These are phyloP conservation scores for Elongisporangium undulatum DNA, from an alignment of 352 stramenopile species.

Conservation along the genomic window DNA sequence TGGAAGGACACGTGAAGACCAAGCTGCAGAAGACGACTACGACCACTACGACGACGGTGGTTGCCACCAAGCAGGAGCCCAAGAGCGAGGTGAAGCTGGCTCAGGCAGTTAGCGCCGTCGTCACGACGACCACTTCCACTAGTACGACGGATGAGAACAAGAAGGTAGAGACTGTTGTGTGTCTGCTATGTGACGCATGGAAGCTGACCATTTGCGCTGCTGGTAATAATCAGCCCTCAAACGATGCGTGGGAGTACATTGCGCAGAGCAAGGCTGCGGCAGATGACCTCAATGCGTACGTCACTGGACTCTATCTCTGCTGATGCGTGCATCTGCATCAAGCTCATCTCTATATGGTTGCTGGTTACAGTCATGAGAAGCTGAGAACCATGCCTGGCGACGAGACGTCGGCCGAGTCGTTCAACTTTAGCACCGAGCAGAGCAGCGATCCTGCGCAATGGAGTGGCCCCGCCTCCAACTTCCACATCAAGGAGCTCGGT, in stretches of 20 bases:
- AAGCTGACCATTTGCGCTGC: not conserved
- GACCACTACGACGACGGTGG: slow-evolving; percentile 13
- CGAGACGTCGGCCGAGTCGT: not conserved
- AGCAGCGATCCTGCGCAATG: slow-evolving; percentile 20
- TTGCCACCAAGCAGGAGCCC: slow-evolving; percentile 5
- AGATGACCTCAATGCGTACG: not conserved
- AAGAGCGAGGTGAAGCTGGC: not conserved
- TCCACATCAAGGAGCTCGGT: slow-evolving; percentile 76
- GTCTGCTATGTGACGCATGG: not conserved
- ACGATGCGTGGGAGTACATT: not conserved
- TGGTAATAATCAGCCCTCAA: not conserved
- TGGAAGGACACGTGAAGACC: slow-evolving; percentile 36
- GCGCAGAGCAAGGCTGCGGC: not conserved
- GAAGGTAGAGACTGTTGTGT: not conserved
- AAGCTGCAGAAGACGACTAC: slow-evolving; percentile 43
- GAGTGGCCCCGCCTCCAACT: slow-evolving; percentile 62
- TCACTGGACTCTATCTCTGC: not conserved
- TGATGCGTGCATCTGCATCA: not conserved
- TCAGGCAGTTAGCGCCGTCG: not conserved
- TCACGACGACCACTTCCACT: not conserved
- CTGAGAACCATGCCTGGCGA: not conserved
- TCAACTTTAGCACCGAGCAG: slow-evolving; percentile 1
- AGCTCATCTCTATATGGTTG: not conserved
- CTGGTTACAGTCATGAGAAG: not conserved
- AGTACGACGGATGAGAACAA: not conserved